Base-by-base conservation (phyloP, 192 early-diverging fungal genomes). In the Obelidium mucronatum region DNA sequence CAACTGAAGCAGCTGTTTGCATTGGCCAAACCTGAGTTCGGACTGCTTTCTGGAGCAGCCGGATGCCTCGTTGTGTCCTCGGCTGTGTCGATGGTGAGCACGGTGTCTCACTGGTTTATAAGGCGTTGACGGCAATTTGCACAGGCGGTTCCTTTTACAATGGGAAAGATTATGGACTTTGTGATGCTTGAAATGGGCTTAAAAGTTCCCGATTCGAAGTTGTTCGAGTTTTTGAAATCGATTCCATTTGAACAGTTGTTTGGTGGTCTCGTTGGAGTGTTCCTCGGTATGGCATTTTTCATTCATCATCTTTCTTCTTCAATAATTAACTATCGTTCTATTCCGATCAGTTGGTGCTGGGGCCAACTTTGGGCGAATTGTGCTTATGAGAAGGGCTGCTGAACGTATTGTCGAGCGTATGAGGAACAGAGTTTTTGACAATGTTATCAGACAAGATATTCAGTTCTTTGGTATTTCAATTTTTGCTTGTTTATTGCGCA, bases 81-180 rank as follows among this genome's bases (percentile, higher is more conserved):
- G 24, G 72, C 70, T 30, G 81, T 83, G 5, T 77, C 81, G 22
- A 79, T 83, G 81, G 74, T 75, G 13, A 39, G 35, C 2, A 17
- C 19, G 28, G 34, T 19, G 22, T 33, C 36, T 34, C 3, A n/a
- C 22, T 39, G 5, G 26, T 22, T 64, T 3, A 17, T 24, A n/a
- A n/a, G n/a, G n/a, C n/a, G 30, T 33, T 72, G 30, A 34, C 26
- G n/a, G 19, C n/a, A 2, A 11, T 19, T 8, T 11, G 3, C 5
- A 28, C 19, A 75, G 65, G 35, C 70, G 31, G 72, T 83, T 28
- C 81, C 81, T 11, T 80, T 83, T 59, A 67, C 70, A 24, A 83
- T 83, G 78, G 81, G 81, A n/a, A 68, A 65, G 30, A 66, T 83
- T 51, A 77, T 83, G 34, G 81, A 83, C 58, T 68, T 80, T 34